These are phyloP conservation scores for Boeremia lycopersici DNA, from an alignment of 2,329 filamentous ascomycete genomes.

Conservation along the genomic window DNA sequence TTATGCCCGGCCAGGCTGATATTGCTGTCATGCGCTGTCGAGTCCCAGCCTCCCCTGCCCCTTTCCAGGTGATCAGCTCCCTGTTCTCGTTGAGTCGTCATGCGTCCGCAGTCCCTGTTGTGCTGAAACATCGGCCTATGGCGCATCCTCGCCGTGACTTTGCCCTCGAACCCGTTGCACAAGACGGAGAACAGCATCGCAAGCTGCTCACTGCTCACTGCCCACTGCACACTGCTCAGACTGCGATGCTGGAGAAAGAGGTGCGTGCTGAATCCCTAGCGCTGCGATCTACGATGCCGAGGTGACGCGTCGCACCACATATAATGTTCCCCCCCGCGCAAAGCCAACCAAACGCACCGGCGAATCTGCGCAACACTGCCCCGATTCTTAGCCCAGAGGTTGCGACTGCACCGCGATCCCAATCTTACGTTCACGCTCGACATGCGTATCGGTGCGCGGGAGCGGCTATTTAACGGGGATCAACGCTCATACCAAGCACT, in stretches of 20 bases:
- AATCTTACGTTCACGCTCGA: constrained; percentile 11
- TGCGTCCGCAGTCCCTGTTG: constrained; percentile 8
- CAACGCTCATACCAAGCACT: constrained; percentile 9
- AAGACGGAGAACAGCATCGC: background rate
- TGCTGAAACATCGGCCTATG: constrained; percentile 15
- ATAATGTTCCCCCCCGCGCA: constrained; percentile 24
- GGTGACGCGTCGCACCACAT: constrained; percentile 43
- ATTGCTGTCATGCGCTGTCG: constrained; percentile 11
- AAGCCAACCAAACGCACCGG: background rate
- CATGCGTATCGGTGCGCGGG: constrained; percentile 14
- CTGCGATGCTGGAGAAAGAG: constrained; percentile 1
- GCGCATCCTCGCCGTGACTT: constrained; percentile 3
- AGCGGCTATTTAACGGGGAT: constrained; percentile 15
- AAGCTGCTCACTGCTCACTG: background rate
- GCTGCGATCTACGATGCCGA: constrained; percentile 5
- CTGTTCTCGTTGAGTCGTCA: constrained; percentile 16
- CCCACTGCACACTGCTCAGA: background rate
- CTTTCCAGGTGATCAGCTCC: constrained; percentile 6
- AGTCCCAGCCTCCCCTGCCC: constrained; percentile 11
- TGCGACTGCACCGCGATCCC: constrained; percentile 8
- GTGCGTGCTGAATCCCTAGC: background rate
- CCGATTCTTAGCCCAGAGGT: constrained; percentile 8
- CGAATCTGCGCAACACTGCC: constrained; percentile 7
- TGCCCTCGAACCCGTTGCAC: constrained; percentile 4
- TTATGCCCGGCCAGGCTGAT: constrained; percentile 1